Base-by-base conservation (phyloP, 1,284 basidiomycete species). In the Thecaphora thlaspeos region DNA sequence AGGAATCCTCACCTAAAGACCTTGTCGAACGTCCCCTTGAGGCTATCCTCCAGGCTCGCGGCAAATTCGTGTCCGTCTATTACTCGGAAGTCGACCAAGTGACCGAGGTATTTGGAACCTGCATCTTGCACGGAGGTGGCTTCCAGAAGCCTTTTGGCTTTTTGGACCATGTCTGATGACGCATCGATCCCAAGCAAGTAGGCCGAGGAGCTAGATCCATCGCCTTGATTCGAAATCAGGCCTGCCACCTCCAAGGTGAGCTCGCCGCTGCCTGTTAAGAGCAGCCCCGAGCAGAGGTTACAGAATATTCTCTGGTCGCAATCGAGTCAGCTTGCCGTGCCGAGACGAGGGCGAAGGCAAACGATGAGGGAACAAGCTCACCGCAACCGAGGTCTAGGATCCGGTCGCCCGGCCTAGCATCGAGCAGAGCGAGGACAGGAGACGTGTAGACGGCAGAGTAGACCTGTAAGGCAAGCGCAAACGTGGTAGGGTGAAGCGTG, bases 341-440 rank as follows among this genome's bases (percentile, higher is more conserved):
- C 38, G 38, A 39, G 19, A 38, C 37, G 17, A 38, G 19, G 37
- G 37, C 17, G 37, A 36, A 36, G 32, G 11, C 11, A 36, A 36
- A 36, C 11, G 32, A n/a, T 36, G 11, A 36, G 32, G 19, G 17
- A n/a, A 8, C 37, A 17, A 8, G 52, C 61, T 34, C 36, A 64
- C 62, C 66, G 42, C 66, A 68, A 4, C 61, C 66, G 0, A 65
- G 24, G 44, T 68, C 66, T 9, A 68, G 48, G 32, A 68, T 48
- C 18, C 26, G 46, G 9, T 68, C 66, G 11, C 61, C 66, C 1
- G 55, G 55, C 23, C 48, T 41, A 2, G 66, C 46, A 46, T 62
- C 66, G 21, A 68, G 58, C 37, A 68, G 52, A 18, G 36, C 11
- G n/a, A 61, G 32, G 18, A 68, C 58, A 0, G 66, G 43, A 1